These are phyloP conservation scores for Leccinellum luteum DNA, from an alignment of 768 basidiomycete genomes.

Conservation along the genomic window DNA sequence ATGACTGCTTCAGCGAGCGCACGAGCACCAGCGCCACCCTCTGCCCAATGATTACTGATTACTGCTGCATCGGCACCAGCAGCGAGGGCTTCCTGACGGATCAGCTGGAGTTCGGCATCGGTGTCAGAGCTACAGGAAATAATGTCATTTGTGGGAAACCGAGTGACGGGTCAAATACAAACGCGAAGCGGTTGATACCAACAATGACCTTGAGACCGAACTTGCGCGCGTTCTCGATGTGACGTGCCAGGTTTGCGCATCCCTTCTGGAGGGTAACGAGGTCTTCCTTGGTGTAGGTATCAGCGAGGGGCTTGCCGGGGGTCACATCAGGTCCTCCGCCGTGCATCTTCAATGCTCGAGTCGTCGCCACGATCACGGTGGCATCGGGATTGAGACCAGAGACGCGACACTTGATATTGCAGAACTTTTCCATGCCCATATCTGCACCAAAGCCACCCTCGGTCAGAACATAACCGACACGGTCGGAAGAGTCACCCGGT, in stretches of 20 bases:
- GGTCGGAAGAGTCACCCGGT: conserved; percentile 77
- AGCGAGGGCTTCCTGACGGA: conserved; percentile 73
- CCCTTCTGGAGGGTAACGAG: conserved; percentile 86
- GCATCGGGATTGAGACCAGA: conserved; percentile 94
- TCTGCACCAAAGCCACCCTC: conserved; percentile 99
- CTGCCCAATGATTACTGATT: conserved; percentile 96
- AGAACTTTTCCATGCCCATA: conserved; percentile 99
- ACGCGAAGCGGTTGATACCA: conserved; percentile 95
- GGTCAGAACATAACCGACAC: conserved; percentile 92
- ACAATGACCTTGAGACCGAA: conserved; percentile 96
- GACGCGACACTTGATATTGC: conserved; percentile 97
- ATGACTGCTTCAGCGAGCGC: conserved; percentile 93
- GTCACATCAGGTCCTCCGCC: conserved; percentile 96
- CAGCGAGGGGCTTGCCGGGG: conserved; percentile 90
- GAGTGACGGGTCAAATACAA: conserved; percentile 34
- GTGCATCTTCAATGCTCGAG: conserved; percentile 98
- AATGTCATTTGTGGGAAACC: not conserved
- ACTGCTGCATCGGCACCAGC: conserved; percentile 95
- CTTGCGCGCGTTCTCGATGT: conserved; percentile 93
- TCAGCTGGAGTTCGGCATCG: conserved; percentile 80
- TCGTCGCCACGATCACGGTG: conserved; percentile 93
- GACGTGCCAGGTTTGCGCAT: conserved; percentile 88
- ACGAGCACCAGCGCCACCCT: conserved; percentile 88
- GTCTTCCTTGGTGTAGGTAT: conserved; percentile 93
- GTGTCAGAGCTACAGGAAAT: conserved; percentile 70